Conservation (phyloP, 192 early-diverging fungal species). For the Dissophora globulifera region DNA sequence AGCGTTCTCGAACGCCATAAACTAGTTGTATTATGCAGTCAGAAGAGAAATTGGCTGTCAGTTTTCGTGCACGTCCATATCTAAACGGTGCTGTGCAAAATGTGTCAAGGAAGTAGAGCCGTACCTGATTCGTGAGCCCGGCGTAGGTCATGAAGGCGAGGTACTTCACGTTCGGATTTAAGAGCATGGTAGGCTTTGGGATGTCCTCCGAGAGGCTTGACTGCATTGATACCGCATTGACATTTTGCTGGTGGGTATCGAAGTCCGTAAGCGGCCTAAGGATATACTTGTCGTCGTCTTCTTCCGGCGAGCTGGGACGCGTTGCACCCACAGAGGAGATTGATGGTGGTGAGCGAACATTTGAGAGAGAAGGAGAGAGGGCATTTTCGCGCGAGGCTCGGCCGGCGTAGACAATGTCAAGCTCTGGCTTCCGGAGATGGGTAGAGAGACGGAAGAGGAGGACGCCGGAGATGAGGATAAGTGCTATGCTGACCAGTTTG, state of each 20-base stretch:
- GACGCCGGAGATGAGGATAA: conserved; percentile 4
- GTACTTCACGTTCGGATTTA: conserved; percentile 11
- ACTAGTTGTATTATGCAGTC: conserved; percentile 13
- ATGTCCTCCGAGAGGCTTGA: conserved; percentile 6
- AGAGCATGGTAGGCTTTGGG: conserved; percentile 7
- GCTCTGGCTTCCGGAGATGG: background rate
- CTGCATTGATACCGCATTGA: no score
- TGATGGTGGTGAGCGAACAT: background rate
- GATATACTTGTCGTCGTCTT: no score
- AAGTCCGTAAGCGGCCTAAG: no score
- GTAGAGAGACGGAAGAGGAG: conserved; percentile 13
- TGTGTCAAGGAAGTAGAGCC: background rate
- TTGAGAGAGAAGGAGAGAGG: no score
- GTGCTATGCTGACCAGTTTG: background rate
- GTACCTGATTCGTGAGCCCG: conserved; percentile 48
- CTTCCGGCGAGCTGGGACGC: no score
- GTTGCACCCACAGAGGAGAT: no score
- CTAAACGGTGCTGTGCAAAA: background rate
- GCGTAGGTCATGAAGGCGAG: conserved; percentile 34
- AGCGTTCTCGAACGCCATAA: conserved; percentile 43
- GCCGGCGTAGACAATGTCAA: background rate
- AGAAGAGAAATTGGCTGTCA: no score
- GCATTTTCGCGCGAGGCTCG: background rate
- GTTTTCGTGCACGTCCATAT: no score
- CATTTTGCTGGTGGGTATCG: no score